Evolutionary conservation across 2,329 filamentous ascomycete species (phyloP), one percentile per base, ranked within the genome.

Genomic region (Davidsoniella australis): DNA sequence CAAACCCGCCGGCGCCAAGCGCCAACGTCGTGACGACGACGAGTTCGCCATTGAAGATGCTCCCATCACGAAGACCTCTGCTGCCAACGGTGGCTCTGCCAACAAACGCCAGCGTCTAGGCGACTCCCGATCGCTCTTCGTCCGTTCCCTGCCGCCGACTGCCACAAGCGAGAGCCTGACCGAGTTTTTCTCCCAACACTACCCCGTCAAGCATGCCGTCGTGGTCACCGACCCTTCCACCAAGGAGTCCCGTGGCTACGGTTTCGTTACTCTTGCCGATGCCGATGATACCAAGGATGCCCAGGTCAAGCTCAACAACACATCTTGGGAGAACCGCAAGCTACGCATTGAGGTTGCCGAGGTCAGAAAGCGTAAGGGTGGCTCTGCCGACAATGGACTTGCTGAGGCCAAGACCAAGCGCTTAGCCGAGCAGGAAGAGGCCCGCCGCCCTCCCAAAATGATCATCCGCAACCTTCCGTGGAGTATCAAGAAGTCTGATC

Each of bases 241-340:
- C 2, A 94, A 94, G 60, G 70, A 80, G 57, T 95, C 86, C 12
- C 82, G 85, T 61, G 89, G 91, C 16, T 98, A 87, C 63, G 91
- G 91, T 48, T 98, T 98, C 64, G 89, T 98, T 51, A 96, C 91
- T 2, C 91, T 98, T 59, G 85, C 88, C 57, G 91, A 98, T 61
- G 76, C 83, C 26, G 88, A 95, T 56, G 91, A 98, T 68, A 88
- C 89, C 10, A 69, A 80, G 55, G 75, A 80, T 55, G 93, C 91
- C 16, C 75, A 84, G 60, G 75, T 81, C 51, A 82, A 93, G 62
- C 76, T 95, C 60, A 78, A 94, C 63, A 84, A 85, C 54, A 72
- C 82, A 42, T 67, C 77, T 23, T 76, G 94, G 57, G 76, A 87
- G 45, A 89, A 88, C 17, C 79, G 82, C 57, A 85, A 82, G 55